phyloP scores from a whole-genome alignment of 2,329 filamentous ascomycete species.

The Ophiocordyceps camponoti-floridani region DNA sequence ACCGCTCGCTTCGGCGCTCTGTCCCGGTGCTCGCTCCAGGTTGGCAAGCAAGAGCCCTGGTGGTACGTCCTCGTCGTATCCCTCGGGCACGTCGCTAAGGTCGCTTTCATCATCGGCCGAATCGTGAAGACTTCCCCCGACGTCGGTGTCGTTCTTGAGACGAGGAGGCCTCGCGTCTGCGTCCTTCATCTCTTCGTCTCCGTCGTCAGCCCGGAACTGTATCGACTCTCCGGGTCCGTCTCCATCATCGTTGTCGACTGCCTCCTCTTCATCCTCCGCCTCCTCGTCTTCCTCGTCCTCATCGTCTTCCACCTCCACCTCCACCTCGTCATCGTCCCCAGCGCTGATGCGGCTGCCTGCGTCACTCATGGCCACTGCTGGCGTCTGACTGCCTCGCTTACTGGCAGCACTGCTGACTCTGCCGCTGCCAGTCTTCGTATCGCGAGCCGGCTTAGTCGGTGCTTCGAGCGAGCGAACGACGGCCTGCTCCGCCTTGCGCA shows the following conservation, averaged over 20 bases:
- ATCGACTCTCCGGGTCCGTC: too few species aligned
- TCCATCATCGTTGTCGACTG: too few species aligned
- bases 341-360: conserved; percentile 21
- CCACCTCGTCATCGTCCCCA: conserved; percentile 29
- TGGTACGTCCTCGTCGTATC: conserved; percentile 39
- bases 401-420: conserved; percentile 33
- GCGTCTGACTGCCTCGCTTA: conserved; percentile 24
- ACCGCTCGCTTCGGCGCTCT: conserved; percentile 13
- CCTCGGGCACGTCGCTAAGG: conserved; percentile 43
- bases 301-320: conserved; percentile 12
- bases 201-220: conserved; percentile 11
- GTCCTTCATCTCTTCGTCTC: conserved; percentile 28
- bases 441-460: conserved; percentile 16
- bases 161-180: conserved; percentile 9
- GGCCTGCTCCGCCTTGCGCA: conserved; percentile 43
- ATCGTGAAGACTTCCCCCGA: conserved; percentile 39
- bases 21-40: conserved; percentile 13
- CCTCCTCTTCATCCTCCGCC: not conserved
- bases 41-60: conserved; percentile 34
- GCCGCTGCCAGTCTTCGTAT: conserved; percentile 18
- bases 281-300: conserved; percentile 1
- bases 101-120: conserved; percentile 54
- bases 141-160: conserved; percentile 11
- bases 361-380: conserved; percentile 16
- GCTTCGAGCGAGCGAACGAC: conserved; percentile 31